Evolutionary conservation across 805 yeast genomes (phyloP), one percentile per base, ranked within the genome.

Genomic region (Starmerella kuoi): DNA sequence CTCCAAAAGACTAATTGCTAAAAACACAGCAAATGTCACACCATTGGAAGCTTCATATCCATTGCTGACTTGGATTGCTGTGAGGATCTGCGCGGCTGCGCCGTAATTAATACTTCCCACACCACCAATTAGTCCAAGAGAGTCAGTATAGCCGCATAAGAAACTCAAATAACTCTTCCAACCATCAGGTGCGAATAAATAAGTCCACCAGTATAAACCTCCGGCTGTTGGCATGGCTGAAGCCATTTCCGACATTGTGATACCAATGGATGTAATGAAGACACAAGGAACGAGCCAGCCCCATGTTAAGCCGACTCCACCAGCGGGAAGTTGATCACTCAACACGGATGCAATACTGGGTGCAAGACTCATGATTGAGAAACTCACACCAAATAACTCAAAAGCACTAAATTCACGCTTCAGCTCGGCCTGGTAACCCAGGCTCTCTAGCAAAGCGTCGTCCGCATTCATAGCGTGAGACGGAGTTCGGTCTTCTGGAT

Each of bases 161-260:
- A 70, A 79, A 37, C 79, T 72, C 27, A 76, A 58, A 0, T 77
- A 74, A 19, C 71, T 70, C 9, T 55, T 51, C 43, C 45, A 41
- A 15, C 33, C 17, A 40, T 67, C 70, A 2, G 84, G 85, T 20
- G 86, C 74, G 55, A 73, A 79, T 54, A 75, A 69, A 58, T 68
- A 74, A 2, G 82, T 74, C 77, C 80, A 76, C 60, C 73, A 76
- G 55, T 77, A 79, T 31, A 79, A 63, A 7, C 87, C 87, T 40
- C 87, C 87, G 20, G 81, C 73, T 0, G 87, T 79, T 27, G 88
- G 87, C 51, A 76, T 70, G 2, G 84, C 72, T 22, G 77, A 70
- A 1, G 79, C 82, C 52, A 77, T 59, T 51, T 77, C 79, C 2
- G 82, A 68, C 76, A 80, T 73, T 12, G 77, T 66, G 7, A 69